Base-by-base conservation (phyloP, 495 filamentous ascomycete genomes). In the Penicillium samsonianum region DNA sequence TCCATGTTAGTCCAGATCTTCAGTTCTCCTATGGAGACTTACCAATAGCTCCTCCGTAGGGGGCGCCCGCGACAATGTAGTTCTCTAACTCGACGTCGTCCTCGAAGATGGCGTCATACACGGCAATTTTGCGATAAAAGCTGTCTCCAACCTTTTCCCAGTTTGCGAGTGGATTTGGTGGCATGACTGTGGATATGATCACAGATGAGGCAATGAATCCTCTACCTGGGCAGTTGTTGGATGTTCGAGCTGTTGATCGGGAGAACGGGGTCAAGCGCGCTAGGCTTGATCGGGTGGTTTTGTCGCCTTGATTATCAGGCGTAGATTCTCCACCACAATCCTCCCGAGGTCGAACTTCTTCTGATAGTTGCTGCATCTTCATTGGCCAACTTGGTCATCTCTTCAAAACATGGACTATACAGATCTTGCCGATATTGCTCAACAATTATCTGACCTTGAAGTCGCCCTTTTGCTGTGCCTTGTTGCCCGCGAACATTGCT, bases 1-100 rank as follows among this genome's bases (percentile, higher is more conserved):
- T 11, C 0, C 11, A 12, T 0, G 20, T 68, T 51, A 68, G 60
- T 48, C 43, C 12, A 52, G 1, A 19, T 2, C 5, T 22, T 12
- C 9, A 0, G 31, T 31, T 25, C 14, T 26, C 20, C 14, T 23
- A 4, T 37, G 14, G 7, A 20, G 28, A 52, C 83, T 63, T 86
- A 96, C 91, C 91, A 72, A 96, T 80, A 65, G 95, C 92, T 60
- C 94, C 94, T 62, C 89, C 90, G 71, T 92, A 96, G n/a, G 92
- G 91, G 66, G 95, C 95, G 60, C 91, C 94, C 35, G 85, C 87
- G 65, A 96, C 85, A 67, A 95, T 80, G 78, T 95, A 96, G 77
- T 96, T 93, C 72, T 96, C 93, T 67, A 98, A 81, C 76, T 98
- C 92, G 53, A 96, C 80, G 64, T 96, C 91, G 59, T 89, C 84